A percentile compares a stretch with the other conserved stretches of the same genome.
Conservation (phyloP, 805 yeast genomes). For the Yarrowia divulgata region DNA sequence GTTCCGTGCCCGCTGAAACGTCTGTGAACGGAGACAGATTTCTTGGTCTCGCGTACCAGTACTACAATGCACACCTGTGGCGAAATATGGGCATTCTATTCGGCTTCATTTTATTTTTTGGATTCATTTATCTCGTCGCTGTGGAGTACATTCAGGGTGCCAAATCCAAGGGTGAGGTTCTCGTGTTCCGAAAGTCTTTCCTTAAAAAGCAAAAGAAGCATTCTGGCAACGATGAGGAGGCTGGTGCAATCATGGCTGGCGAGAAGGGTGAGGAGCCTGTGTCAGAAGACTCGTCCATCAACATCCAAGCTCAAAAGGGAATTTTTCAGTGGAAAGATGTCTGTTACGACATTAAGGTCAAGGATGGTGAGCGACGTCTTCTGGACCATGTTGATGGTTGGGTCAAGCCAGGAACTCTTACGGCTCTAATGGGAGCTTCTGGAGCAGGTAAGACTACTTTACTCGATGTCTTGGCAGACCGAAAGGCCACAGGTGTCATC, state of each 20-base stretch:
- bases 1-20: not conserved
- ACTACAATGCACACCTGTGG: constrained; percentile 27
- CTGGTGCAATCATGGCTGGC: not conserved
- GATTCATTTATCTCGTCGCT: not conserved
- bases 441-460: constrained; percentile 85
- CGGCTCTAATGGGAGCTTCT: constrained; percentile 79
- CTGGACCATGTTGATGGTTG: constrained; percentile 75
- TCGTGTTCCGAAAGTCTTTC: constrained; percentile 52
- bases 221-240: not conserved
- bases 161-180: constrained; percentile 13
- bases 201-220: constrained; percentile 46
- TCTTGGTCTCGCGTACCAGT: constrained; percentile 7
- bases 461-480: constrained; percentile 71
- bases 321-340: constrained; percentile 80
- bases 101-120: constrained; percentile 9
- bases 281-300: not conserved
- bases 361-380: constrained; percentile 65
- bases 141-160: constrained; percentile 25
- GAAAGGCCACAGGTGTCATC: constrained; percentile 73
- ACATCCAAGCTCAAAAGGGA: constrained; percentile 13
- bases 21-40: not conserved
- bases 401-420: constrained; percentile 83
- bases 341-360: constrained; percentile 71
- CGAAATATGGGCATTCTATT: constrained; percentile 13
- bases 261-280: not conserved